Evolutionary conservation across 768 basidiomycete species (phyloP).

Genomic region (Sarcodon sp.): DNA sequence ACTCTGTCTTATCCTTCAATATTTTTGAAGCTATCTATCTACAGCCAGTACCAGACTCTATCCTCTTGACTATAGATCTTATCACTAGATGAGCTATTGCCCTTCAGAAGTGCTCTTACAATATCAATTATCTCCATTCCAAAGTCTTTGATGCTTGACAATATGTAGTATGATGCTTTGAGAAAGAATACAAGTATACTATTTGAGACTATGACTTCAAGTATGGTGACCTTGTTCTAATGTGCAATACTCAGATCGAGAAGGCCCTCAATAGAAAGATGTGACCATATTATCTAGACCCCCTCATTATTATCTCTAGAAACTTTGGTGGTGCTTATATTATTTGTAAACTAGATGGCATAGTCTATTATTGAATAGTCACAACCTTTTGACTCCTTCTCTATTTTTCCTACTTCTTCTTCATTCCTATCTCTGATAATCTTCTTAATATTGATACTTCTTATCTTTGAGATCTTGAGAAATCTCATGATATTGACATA

Average conservation of each 20-base stretch:
- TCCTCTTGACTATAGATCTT: too few relatives aligned
- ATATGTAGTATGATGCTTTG: conserved; percentile 5
- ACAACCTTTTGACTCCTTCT: conserved; percentile 13
- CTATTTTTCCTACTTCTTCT: conserved; percentile 6
- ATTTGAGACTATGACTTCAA: conserved; percentile 15
- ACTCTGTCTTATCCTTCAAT: conserved; percentile 10
- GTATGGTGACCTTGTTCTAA: conserved; percentile 15
- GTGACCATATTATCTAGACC: conserved; percentile 13
- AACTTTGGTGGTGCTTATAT: too few relatives aligned
- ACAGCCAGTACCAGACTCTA: too few relatives aligned
- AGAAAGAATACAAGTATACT: conserved; percentile 4
- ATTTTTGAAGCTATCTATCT: too few relatives aligned
- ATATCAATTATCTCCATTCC: too few relatives aligned
- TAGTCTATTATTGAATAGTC: conserved; percentile 5
- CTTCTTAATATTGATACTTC: too few relatives aligned
- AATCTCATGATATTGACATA: too few relatives aligned
- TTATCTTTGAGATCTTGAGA: too few relatives aligned
- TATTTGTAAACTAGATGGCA: conserved; percentile 14
- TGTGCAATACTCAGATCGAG: conserved; percentile 16
- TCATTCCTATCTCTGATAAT: too few relatives aligned
- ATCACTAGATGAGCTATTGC: too few relatives aligned
- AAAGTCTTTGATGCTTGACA: conserved; percentile 4
- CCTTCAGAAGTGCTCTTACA: too few relatives aligned
- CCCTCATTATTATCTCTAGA: too few relatives aligned
- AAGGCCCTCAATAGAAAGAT: conserved; percentile 13